These are phyloP conservation scores for Adenanthera pavonina DNA, from an alignment of 306 rosid genomes.

Conservation along the genomic window DNA sequence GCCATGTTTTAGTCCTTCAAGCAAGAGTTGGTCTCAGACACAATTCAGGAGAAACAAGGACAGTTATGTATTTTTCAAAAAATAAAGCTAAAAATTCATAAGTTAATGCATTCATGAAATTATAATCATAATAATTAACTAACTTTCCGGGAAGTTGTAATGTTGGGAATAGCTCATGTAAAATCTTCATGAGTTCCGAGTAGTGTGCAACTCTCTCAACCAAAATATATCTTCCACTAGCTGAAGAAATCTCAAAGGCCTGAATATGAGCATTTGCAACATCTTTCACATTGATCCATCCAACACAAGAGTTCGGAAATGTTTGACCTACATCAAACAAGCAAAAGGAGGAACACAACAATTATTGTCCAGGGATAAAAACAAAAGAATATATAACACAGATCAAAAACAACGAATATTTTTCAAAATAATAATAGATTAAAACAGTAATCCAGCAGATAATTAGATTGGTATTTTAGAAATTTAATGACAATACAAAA, in stretches of 20 bases:
- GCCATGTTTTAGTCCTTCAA: not conserved
- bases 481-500: not conserved
- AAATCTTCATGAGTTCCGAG: slow-evolving; percentile 59
- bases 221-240: slow-evolving; percentile 77
- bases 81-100: not conserved
- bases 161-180: slow-evolving; percentile 59
- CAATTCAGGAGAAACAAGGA: not conserved
- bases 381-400: not conserved
- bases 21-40: not conserved
- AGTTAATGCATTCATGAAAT: slow-evolving; percentile 13
- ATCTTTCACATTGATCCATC: slow-evolving; percentile 83
- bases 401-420: not conserved
- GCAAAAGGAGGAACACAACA: not conserved
- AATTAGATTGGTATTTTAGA: not conserved
- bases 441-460: not conserved
- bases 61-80: not conserved
- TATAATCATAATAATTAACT: slow-evolving; percentile 21
- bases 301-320: slow-evolving; percentile 54
- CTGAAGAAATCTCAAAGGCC: slow-evolving; percentile 82
- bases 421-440: not conserved
- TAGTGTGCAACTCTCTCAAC: slow-evolving; percentile 62
- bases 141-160: slow-evolving; percentile 68
- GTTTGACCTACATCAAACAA: slow-evolving; percentile 59
- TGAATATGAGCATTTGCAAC: slow-evolving; percentile 80
- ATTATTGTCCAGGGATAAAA: not conserved